A percentile compares a stretch with the other conserved stretches of the same genome.
These are phyloP conservation scores for Tolypocladium album DNA, from an alignment of 2,329 filamentous ascomycete genomes.

Conservation along the genomic window DNA sequence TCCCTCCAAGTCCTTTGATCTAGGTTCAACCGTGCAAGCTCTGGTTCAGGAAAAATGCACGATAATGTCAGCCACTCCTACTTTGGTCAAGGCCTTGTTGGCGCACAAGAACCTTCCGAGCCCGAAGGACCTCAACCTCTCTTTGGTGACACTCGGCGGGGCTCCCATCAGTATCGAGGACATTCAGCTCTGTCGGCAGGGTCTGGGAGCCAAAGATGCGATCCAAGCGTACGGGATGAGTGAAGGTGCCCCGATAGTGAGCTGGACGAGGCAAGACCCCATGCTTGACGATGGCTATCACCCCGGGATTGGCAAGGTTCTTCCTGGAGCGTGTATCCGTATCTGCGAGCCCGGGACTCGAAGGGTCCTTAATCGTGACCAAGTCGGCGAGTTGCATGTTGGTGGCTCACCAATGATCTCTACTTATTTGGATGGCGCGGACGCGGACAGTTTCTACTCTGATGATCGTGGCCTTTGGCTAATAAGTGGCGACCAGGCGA, in stretches of 20 bases:
- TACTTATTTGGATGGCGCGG: constrained; percentile 18
- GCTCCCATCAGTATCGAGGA: constrained; percentile 19
- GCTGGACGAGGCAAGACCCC: constrained; percentile 22
- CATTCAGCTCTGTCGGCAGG: constrained; percentile 18
- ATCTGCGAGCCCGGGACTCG: constrained; percentile 22
- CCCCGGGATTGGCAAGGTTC: constrained; percentile 28
- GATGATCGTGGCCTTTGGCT: constrained; percentile 25
- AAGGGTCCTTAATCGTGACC: constrained; percentile 16
- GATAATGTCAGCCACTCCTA: constrained; percentile 29
- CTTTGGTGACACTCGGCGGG: constrained; percentile 22
- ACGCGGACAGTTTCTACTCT: constrained; percentile 21
- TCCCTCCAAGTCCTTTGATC: constrained; percentile 21
- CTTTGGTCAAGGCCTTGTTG: constrained; percentile 20
- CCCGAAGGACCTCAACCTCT: constrained; percentile 15
- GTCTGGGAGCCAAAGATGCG: constrained; percentile 18
- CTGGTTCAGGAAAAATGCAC: constrained; percentile 21
- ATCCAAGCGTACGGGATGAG: constrained; percentile 35
- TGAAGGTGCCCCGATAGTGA: constrained; percentile 29
- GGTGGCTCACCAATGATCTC: constrained; percentile 23
- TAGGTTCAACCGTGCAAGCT: constrained; percentile 19
- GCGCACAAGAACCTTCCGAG: constrained; percentile 17
- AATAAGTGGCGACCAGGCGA: constrained; percentile 28
- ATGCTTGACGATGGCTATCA: constrained; percentile 21
- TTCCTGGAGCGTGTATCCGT: constrained; percentile 25
- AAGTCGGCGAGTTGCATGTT: constrained; percentile 29